Evolutionary conservation across 106 monocot genomes (phyloP).

Genomic region (Platanthera guangdongensis): DNA sequence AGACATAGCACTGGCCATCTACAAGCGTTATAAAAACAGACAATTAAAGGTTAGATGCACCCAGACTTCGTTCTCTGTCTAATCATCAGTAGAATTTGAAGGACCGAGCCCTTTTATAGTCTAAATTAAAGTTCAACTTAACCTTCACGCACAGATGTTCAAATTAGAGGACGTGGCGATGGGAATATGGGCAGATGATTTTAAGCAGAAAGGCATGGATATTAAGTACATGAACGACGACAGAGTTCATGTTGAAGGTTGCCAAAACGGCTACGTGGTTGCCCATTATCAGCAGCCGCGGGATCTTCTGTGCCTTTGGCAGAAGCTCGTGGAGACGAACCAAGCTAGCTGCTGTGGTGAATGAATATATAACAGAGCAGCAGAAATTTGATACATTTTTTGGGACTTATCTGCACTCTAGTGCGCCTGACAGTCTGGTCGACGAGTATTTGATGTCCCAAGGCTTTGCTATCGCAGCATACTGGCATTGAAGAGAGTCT

Average conservation of each 20-base stretch:
- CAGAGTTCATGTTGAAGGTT: slow-evolving; percentile 57
- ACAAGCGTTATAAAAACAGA: slow-evolving; percentile 46
- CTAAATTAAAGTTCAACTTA: no score
- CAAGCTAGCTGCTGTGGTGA: slow-evolving; percentile 51
- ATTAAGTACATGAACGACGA: slow-evolving; percentile 58
- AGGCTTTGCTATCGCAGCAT: no score
- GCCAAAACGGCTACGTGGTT: slow-evolving; percentile 68
- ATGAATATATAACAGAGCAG: background rate
- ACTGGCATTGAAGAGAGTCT: no score
- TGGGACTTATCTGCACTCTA: no score
- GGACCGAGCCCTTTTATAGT: background rate
- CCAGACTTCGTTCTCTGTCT: no score
- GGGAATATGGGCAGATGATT: slow-evolving; percentile 79
- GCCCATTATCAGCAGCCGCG: slow-evolving; percentile 88
- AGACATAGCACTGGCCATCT: slow-evolving; percentile 61
- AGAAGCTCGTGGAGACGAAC: slow-evolving; percentile 53
- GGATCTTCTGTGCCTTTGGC: slow-evolving; percentile 82
- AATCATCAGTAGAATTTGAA: no score
- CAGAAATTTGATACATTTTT: no score
- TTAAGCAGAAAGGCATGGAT: slow-evolving; percentile 49
- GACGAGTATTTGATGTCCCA: no score
- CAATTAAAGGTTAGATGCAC: slow-evolving; percentile 38
- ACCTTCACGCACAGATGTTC: slow-evolving; percentile 55
- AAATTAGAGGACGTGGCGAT: slow-evolving; percentile 96
- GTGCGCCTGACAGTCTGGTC: no score